phyloP scores from a whole-genome alignment of 805 yeast genomes.

The Barnettozyma pratensis region DNA sequence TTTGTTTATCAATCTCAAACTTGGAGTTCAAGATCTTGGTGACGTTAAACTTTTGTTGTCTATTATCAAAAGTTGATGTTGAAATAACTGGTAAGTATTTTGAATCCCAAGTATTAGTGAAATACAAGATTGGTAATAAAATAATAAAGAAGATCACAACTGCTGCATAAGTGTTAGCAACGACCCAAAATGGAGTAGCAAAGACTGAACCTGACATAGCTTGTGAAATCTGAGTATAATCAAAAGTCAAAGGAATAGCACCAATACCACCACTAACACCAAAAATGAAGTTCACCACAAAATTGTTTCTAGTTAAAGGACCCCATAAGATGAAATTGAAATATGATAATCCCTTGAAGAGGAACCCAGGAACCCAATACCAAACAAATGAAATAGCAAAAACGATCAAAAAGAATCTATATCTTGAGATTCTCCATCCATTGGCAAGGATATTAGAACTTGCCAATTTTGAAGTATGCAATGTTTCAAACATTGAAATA shows the following conservation, averaged over 20 bases:
- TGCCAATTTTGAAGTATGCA: conserved; percentile 31
- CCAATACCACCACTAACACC: conserved; percentile 56
- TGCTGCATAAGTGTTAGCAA: conserved; percentile 36
- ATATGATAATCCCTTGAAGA: conserved; percentile 41
- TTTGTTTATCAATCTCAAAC: conserved; percentile 35
- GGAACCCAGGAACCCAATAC: conserved; percentile 60
- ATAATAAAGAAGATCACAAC: conserved; percentile 45
- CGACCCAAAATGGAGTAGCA: conserved; percentile 44
- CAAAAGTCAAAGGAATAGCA: conserved; percentile 48
- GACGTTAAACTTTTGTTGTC: conserved; percentile 41
- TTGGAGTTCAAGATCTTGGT: conserved; percentile 38
- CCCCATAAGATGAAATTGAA: conserved; percentile 52
- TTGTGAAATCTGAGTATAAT: conserved; percentile 46
- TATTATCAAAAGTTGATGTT: conserved; percentile 43
- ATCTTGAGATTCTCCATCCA: conserved; percentile 52
- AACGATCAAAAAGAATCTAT: conserved; percentile 40
- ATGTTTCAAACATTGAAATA: conserved; percentile 47
- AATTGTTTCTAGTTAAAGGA: conserved; percentile 38
- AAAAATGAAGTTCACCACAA: conserved; percentile 53
- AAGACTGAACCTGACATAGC: conserved; percentile 50
- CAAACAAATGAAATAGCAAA: conserved; percentile 42
- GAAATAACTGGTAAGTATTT: conserved; percentile 54
- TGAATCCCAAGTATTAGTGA: conserved; percentile 52
- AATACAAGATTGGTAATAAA: conserved; percentile 43
- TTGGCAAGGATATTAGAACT: conserved; percentile 33